Conservation (phyloP, 768 basidiomycete genomes). For the Rubroboletus pulcherrimus region DNA sequence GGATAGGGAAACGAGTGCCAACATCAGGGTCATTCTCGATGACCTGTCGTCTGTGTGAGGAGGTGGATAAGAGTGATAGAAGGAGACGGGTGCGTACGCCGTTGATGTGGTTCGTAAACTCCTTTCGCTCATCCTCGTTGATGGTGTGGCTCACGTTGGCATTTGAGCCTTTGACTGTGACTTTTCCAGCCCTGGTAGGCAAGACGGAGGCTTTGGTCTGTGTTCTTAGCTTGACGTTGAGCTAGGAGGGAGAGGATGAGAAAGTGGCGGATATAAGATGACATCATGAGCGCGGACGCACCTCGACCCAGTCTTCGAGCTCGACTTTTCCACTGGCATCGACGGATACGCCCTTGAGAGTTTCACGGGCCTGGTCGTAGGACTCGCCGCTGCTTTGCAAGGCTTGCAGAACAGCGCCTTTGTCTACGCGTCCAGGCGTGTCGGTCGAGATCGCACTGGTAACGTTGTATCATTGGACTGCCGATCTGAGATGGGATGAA, state of each 20-base stretch:
- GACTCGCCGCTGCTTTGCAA: constrained; percentile 80
- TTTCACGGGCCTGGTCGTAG: constrained; percentile 86
- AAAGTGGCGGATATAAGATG: constrained; percentile 13
- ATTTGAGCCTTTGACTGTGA: constrained; percentile 91
- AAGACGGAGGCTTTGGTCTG: constrained; percentile 43
- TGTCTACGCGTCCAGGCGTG: constrained; percentile 78
- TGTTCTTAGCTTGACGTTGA: constrained; percentile 75
- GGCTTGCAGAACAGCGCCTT: constrained; percentile 73
- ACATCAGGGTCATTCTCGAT: constrained; percentile 89
- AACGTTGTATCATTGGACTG: neutral
- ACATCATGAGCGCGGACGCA: constrained; percentile 35
- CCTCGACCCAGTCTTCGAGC: constrained; percentile 98
- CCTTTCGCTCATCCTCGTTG: constrained; percentile 92
- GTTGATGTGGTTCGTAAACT: constrained; percentile 99
- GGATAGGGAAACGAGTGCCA: constrained; percentile 80
- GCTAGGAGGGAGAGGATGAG: constrained; percentile 38
- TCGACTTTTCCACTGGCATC: constrained; percentile 96
- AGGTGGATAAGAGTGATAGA: neutral
- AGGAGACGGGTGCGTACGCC: constrained; percentile 48
- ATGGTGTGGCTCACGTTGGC: constrained; percentile 96
- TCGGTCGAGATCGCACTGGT: constrained; percentile 71
- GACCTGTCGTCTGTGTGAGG: constrained; percentile 49
- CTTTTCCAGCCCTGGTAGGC: constrained; percentile 77
- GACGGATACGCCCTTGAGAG: constrained; percentile 89
- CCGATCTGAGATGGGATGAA: constrained; percentile 11